Percentiles rank a stretch among this genome's conserved stretches.
These are phyloP conservation scores for Stagonosporopsis chrysanthemi DNA, from an alignment of 2,329 filamentous ascomycete genomes.

Conservation along the genomic window DNA sequence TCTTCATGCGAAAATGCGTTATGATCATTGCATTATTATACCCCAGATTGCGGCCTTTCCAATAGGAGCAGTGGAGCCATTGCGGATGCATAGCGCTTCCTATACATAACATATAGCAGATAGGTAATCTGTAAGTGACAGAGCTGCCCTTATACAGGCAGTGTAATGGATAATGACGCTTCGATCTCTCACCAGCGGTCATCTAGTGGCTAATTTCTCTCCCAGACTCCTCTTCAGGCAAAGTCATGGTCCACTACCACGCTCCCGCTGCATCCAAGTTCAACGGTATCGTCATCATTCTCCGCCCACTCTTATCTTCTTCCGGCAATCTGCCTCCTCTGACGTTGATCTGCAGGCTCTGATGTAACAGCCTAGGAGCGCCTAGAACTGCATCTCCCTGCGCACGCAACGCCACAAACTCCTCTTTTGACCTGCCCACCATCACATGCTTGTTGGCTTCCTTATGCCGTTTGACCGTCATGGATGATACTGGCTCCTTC, in stretches of 20 bases:
- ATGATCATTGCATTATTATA: background rate
- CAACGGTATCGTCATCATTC: slow-evolving; percentile 6
- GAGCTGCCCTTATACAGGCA: background rate
- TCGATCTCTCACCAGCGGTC: background rate
- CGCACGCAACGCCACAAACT: slow-evolving; percentile 45
- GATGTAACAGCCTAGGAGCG: slow-evolving; percentile 48
- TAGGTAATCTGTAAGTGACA: background rate
- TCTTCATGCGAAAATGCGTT: background rate
- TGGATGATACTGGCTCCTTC: slow-evolving; percentile 35
- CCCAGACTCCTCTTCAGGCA: background rate
- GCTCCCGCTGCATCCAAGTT: background rate
- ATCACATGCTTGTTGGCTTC: slow-evolving; percentile 48
- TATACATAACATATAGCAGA: background rate
- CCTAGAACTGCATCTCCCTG: slow-evolving; percentile 41
- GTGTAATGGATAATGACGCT: background rate
- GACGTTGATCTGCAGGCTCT: slow-evolving; percentile 52
- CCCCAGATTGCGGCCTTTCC: background rate
- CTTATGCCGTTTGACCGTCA: slow-evolving; percentile 48
- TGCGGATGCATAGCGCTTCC: background rate
- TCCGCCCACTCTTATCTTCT: slow-evolving; percentile 2
- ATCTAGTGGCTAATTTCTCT: background rate
- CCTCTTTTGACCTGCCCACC: slow-evolving; percentile 31
- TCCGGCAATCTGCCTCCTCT: slow-evolving; percentile 47
- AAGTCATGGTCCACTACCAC: background rate
- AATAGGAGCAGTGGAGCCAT: background rate